Evolutionary conservation across 495 filamentous ascomycete species (phyloP).

Genomic region (Xylaria grammica): DNA sequence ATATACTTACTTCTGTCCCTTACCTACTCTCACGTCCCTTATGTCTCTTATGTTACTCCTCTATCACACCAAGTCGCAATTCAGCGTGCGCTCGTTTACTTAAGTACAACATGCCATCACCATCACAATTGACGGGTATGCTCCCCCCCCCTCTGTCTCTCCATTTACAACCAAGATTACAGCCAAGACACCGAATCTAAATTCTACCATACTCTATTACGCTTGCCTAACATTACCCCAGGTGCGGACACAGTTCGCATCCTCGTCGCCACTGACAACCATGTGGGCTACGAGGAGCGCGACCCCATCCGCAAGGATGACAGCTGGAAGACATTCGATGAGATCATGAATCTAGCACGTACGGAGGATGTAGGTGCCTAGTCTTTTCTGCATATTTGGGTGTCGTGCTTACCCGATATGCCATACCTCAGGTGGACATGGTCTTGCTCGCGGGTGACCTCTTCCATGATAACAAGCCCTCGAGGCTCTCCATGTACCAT

Average conservation of each 20-base stretch:
- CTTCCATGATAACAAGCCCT: slow-evolving; percentile 98
- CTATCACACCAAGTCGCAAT: not conserved
- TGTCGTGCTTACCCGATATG: not conserved
- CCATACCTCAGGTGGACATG: slow-evolving; percentile 72
- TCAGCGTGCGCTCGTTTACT: not conserved
- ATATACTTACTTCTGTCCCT: not conserved
- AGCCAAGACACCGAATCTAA: not conserved
- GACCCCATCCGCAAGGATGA: slow-evolving; percentile 93
- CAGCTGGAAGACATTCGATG: slow-evolving; percentile 95
- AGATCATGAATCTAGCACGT: slow-evolving; percentile 90
- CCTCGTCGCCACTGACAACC: slow-evolving; percentile 91
- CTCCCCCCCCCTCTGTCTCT: not conserved
- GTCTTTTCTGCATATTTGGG: not conserved
- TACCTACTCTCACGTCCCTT: not conserved
- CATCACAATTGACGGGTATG: slow-evolving; percentile 30
- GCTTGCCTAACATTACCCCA: slow-evolving; percentile 34
- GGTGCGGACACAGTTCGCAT: slow-evolving; percentile 92
- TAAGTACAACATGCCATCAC: slow-evolving; percentile 12
- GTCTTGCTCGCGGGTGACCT: slow-evolving; percentile 91
- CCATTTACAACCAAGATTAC: not conserved
- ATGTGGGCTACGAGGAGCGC: slow-evolving; percentile 95
- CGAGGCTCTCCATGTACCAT: slow-evolving; percentile 94
- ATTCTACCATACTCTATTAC: not conserved
- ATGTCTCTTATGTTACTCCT: not conserved
- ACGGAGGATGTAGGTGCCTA: slow-evolving; percentile 67